A percentile compares a stretch with the other conserved stretches of the same genome.
phyloP scores from a whole-genome alignment of 768 basidiomycete genomes.

The Boletus sp. region DNA sequence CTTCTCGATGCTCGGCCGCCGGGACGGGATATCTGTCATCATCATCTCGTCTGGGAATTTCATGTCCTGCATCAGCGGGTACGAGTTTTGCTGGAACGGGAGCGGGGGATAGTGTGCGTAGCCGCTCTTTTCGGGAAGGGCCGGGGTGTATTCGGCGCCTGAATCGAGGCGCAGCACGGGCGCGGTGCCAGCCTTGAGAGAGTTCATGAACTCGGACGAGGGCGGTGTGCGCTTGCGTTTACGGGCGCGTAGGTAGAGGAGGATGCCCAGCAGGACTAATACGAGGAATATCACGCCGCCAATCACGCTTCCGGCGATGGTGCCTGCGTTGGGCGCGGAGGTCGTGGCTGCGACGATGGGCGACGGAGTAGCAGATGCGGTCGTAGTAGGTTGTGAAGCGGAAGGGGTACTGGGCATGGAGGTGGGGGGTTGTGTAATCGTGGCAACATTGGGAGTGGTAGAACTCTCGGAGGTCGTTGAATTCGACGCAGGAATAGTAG shows the following conservation, averaged over 20 bases:
- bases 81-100: constrained; percentile 17
- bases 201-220: constrained; percentile 55
- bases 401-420: background rate
- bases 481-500: too few species aligned
- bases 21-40: constrained; percentile 10
- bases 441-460: too few species aligned
- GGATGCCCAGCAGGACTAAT: constrained; percentile 32
- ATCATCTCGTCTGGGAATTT: constrained; percentile 15
- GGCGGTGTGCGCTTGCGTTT: constrained; percentile 46
- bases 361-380: background rate
- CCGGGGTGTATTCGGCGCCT: constrained; percentile 12
- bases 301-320: constrained; percentile 54
- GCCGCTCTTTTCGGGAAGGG: constrained; percentile 18
- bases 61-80: constrained; percentile 8
- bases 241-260: constrained; percentile 44
- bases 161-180: constrained; percentile 31
- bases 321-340: constrained; percentile 34
- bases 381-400: background rate
- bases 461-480: too few species aligned
- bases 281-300: constrained; percentile 45
- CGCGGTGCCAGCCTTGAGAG: constrained; percentile 19
- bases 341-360: constrained; percentile 9
- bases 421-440: too few species aligned
- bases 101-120: constrained; percentile 9
- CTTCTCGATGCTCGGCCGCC: constrained; percentile 16